Evolutionary conservation across 306 rosid species (phyloP).

Genomic region (Echinosophora koreensis): DNA sequence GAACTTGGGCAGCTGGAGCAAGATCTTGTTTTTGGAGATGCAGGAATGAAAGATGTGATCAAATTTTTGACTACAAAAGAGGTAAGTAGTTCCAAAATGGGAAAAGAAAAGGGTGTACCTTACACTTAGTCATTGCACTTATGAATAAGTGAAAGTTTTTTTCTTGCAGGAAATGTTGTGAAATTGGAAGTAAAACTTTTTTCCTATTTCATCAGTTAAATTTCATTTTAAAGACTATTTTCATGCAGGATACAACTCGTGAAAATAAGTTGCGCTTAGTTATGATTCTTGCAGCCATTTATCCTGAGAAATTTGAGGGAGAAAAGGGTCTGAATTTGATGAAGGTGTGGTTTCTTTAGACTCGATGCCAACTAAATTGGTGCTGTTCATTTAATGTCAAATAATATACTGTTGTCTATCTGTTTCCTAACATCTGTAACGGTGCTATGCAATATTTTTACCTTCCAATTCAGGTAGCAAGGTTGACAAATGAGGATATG

Average conservation of each 20-base stretch:
- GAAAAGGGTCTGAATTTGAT: constrained; percentile 86
- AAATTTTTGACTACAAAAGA: constrained; percentile 76
- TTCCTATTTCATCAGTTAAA: constrained; percentile 22
- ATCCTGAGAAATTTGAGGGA: constrained; percentile 94
- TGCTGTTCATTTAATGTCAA: constrained; percentile 29
- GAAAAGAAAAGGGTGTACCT: constrained; percentile 29
- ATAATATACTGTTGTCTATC: constrained; percentile 18
- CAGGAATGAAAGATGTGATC: constrained; percentile 89
- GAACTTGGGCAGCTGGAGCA: constrained; percentile 92
- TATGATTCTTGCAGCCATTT: constrained; percentile 90
- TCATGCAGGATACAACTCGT: constrained; percentile 80
- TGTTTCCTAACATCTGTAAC: constrained; percentile 3
- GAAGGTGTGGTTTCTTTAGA: constrained; percentile 66
- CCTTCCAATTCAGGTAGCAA: constrained; percentile 72
- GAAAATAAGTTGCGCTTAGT: constrained; percentile 92
- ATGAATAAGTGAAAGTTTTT: not conserved
- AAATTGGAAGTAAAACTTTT: constrained; percentile 18
- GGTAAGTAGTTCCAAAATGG: constrained; percentile 54
- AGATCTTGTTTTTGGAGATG: constrained; percentile 95
- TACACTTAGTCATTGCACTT: constrained; percentile 27
- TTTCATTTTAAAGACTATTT: constrained; percentile 18
- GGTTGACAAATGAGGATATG: constrained; percentile 75
- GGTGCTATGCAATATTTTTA: constrained; percentile 32
- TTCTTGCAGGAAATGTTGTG: constrained; percentile 21
- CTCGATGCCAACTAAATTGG: constrained; percentile 35